Evolutionary conservation across 176 grass and related monocot species (phyloP).

Genomic region (Melocanna baccifera): DNA sequence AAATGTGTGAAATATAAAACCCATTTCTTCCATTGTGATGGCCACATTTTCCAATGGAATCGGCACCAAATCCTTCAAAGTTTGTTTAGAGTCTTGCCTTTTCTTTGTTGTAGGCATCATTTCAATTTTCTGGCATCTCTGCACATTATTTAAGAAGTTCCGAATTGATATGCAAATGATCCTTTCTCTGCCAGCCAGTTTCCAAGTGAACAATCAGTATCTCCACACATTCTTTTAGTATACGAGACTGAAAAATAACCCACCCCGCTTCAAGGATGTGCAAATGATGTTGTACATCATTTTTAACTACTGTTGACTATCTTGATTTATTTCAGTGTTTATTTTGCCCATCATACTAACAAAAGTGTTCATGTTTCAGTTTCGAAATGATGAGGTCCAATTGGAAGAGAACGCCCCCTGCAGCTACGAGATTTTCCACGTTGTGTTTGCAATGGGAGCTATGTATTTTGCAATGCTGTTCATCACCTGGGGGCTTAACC

Average conservation of each 20-base stretch:
- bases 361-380: constrained; percentile 42
- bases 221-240: neutral
- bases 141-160: neutral
- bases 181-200: neutral
- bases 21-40: constrained; percentile 77
- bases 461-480: constrained; percentile 98
- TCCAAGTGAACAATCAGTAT: neutral
- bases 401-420: constrained; percentile 68
- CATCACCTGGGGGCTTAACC: constrained; percentile 87
- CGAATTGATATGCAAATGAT: neutral
- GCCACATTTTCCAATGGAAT: constrained; percentile 94
- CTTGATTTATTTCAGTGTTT: neutral
- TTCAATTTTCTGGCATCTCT: neutral
- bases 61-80: constrained; percentile 72
- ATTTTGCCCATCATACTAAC: neutral
- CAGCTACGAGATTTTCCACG: constrained; percentile 75
- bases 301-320: neutral
- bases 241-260: neutral
- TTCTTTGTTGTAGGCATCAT: neutral
- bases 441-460: constrained; percentile 83
- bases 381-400: constrained; percentile 46
- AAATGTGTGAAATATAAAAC: no score
- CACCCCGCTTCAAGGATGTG: neutral
- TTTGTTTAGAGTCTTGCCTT: constrained; percentile 22
- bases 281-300: neutral